Evolutionary conservation across 106 monocot species (phyloP), one percentile per base, ranked within the genome.

Genomic region (Allium cepa): DNA sequence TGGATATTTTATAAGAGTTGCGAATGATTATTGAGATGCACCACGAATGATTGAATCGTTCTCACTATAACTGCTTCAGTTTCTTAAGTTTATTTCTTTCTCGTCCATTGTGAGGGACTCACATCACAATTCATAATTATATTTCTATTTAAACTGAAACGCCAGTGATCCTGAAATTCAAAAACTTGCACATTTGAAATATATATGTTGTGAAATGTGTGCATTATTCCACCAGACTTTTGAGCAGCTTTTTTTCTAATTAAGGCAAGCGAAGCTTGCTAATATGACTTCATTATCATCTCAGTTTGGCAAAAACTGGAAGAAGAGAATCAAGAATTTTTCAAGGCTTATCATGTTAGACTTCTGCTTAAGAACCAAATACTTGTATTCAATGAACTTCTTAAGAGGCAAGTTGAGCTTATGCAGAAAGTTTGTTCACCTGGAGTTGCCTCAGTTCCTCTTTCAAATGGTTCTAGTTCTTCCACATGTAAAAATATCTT

Each of bases 301-400:
- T 0, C 83, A 96, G 96, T 96, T 67, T 96, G 96, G 96, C 96
- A 88, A 64, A 91, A 92, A 66, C 96, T 96, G 75, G 91, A 92
- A 73, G 91, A 96, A 71, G 88, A 96, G 81, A 92, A 96, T 80
- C 83, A 67, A 50, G 91, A 92, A 27, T 96, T 96, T 76, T 96
- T 96, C 66, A 92, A 92, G 69, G 91, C 96, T 50, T 96, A 96
- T 77, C 81, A 88, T 91, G 78, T 88, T 72, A 86, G 96, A 62
- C 77, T 92, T 69, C 75, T 84, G 70, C 79, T 96, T 62, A 96
- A 96, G 67, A 79, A 96, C 68, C 91, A 96, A 78, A 91, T 96
- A 59, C 22, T 79, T 67, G 69, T 86, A 26, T 96, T 92, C 61
- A 92, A 96, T 73, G 82, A 84, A 72, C 84, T 96, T 18, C 84